phyloP scores from a whole-genome alignment of 345 rosid genomes.

The Pistacia integerrima region DNA sequence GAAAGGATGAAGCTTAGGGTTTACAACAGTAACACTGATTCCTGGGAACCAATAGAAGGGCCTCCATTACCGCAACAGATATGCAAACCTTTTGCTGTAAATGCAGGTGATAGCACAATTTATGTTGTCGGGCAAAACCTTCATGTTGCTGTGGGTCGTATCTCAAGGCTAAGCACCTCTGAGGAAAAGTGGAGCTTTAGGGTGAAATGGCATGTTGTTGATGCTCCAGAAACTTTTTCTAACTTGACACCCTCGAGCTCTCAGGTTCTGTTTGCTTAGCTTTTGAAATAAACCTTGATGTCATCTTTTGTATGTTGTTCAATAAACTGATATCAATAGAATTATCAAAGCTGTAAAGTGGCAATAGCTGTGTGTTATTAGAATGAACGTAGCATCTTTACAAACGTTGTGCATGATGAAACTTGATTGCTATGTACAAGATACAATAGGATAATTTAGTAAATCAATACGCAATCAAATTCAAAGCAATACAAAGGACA shows the following conservation, averaged over 20 bases:
- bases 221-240: slow-evolving; percentile 58
- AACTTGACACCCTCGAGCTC: slow-evolving; percentile 80
- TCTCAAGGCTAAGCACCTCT: slow-evolving; percentile 38
- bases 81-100: slow-evolving; percentile 83
- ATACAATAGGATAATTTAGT: not conserved
- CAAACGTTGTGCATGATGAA: not conserved
- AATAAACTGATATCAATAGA: slow-evolving; percentile 25
- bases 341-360: slow-evolving; percentile 25
- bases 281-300: slow-evolving; percentile 1
- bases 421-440: no score
- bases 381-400: slow-evolving; percentile 7
- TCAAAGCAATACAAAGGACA: not conserved
- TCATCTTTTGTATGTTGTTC: slow-evolving; percentile 9
- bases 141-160: slow-evolving; percentile 66
- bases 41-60: slow-evolving; percentile 76
- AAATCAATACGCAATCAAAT: not conserved
- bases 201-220: slow-evolving; percentile 69
- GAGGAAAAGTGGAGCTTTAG: slow-evolving; percentile 47
- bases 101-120: slow-evolving; percentile 54
- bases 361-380: slow-evolving; percentile 11
- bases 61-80: slow-evolving; percentile 83
- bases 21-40: slow-evolving; percentile 58
- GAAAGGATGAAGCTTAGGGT: slow-evolving; percentile 95
- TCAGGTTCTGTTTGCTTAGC: slow-evolving; percentile 78
- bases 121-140: slow-evolving; percentile 83